A percentile compares a stretch with the other conserved stretches of the same genome.
These are phyloP conservation scores for Lactarius hengduanensis DNA, from an alignment of 768 basidiomycete genomes.

Conservation along the genomic window DNA sequence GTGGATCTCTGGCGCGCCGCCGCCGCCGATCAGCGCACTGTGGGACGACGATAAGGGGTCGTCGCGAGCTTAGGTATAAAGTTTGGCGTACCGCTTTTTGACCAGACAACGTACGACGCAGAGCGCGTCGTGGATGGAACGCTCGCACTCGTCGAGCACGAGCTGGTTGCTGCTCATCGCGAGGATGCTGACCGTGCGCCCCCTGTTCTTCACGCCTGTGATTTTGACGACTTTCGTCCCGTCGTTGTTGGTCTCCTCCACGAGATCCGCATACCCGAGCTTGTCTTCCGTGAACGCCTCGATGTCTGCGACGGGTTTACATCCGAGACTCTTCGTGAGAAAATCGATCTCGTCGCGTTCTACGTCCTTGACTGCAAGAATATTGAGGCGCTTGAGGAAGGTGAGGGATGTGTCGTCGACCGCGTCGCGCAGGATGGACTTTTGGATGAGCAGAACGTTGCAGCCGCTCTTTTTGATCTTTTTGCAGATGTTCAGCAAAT, in stretches of 20 bases:
- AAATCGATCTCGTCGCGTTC: conserved; percentile 99
- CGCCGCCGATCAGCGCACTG: conserved; percentile 91
- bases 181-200: conserved; percentile 92
- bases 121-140: conserved; percentile 97
- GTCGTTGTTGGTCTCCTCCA: conserved; percentile 80
- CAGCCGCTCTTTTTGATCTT: conserved; percentile 99
- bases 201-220: conserved; percentile 91
- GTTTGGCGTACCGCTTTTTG: conserved; percentile 79
- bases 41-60: background rate
- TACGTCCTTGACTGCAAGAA: conserved; percentile 94
- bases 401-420: conserved; percentile 97
- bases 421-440: conserved; percentile 98
- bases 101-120: conserved; percentile 98
- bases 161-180: conserved; percentile 92
- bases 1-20: conserved; percentile 97
- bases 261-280: conserved; percentile 92
- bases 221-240: conserved; percentile 93
- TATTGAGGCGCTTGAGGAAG: conserved; percentile 96
- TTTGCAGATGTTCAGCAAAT: conserved; percentile 96
- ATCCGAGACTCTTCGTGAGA: conserved; percentile 89
- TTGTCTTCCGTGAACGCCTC: conserved; percentile 98
- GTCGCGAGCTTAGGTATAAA: background rate
- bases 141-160: conserved; percentile 95
- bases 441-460: conserved; percentile 98
- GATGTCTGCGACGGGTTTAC: conserved; percentile 96